phyloP scores from a whole-genome alignment of 129 eudicot genomes.

The Kitagawia praeruptora region DNA sequence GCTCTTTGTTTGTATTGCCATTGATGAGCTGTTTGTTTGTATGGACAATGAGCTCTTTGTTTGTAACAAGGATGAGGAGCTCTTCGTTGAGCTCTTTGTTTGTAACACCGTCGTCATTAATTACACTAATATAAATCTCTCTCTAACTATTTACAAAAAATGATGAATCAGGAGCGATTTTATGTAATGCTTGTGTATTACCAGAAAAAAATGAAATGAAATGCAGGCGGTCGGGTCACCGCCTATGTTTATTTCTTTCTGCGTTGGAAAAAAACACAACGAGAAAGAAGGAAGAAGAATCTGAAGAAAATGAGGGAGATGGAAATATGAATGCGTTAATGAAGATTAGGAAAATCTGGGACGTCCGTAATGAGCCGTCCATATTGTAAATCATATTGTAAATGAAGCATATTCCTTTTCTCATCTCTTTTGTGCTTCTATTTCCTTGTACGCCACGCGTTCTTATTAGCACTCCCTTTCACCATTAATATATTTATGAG shows the following conservation, averaged over 20 bases:
- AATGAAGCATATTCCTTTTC: neutral
- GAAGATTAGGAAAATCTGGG: neutral
- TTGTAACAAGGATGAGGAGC: neutral
- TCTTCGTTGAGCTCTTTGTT: neutral
- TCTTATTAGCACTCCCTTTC: neutral
- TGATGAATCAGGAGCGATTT: neutral
- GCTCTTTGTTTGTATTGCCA: slow-evolving; percentile 38
- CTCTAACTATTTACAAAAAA: neutral
- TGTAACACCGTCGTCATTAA: neutral
- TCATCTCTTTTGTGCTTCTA: neutral
- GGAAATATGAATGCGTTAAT: neutral
- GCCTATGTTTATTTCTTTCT: neutral
- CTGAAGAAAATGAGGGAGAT: neutral
- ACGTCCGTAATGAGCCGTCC: slow-evolving; percentile 1
- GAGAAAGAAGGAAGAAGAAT: neutral
- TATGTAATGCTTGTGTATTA: too few species aligned
- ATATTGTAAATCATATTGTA: neutral
- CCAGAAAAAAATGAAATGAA: neutral
- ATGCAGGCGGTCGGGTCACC: neutral
- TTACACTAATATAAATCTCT: neutral
- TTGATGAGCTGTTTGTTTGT: neutral
- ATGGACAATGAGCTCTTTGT: neutral
- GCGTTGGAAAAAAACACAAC: neutral
- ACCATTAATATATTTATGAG: neutral
- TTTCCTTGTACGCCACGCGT: slow-evolving; percentile 2